Conservation (phyloP, 2,329 filamentous ascomycete species). For the Cercospora zeae-maydis region DNA sequence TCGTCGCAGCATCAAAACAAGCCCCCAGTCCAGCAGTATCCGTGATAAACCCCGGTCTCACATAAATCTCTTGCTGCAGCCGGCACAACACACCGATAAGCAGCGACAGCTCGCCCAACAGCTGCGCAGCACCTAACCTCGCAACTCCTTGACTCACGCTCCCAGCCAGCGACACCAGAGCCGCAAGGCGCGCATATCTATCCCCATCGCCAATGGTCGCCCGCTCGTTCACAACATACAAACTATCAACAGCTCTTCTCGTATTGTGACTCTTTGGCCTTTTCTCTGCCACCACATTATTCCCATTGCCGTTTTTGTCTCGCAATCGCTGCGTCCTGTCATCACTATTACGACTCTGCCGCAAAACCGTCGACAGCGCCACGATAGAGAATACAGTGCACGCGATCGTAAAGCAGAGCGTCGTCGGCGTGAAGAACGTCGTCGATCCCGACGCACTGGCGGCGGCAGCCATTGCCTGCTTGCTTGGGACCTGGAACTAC, state of each 20-base stretch:
- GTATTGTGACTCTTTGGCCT: background rate
- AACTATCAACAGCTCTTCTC: conserved; percentile 15
- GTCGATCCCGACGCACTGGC: background rate
- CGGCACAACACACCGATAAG: conserved; percentile 23
- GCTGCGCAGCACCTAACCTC: background rate
- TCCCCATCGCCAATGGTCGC: background rate
- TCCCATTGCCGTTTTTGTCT: background rate
- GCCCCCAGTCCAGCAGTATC: background rate
- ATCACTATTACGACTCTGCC: conserved; percentile 4
- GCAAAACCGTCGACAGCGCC: conserved; percentile 25
- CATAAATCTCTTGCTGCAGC: conserved; percentile 20
- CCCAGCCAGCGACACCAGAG: conserved; percentile 3
- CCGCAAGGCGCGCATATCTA: background rate
- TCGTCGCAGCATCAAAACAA: conserved; percentile 18
- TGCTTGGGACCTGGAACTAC: too few species aligned
- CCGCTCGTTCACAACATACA: conserved; percentile 1
- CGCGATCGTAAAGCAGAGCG: conserved; percentile 26
- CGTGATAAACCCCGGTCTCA: background rate
- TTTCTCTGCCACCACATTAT: background rate
- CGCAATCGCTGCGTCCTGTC: background rate
- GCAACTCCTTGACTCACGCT: background rate
- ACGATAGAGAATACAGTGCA: conserved; percentile 29
- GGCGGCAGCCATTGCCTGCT: background rate
- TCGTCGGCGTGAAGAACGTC: conserved; percentile 25
- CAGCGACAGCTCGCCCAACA: conserved; percentile 22